These are phyloP conservation scores for Tylopilus orsonianus DNA, from an alignment of 1,284 basidiomycete genomes.

Conservation along the genomic window DNA sequence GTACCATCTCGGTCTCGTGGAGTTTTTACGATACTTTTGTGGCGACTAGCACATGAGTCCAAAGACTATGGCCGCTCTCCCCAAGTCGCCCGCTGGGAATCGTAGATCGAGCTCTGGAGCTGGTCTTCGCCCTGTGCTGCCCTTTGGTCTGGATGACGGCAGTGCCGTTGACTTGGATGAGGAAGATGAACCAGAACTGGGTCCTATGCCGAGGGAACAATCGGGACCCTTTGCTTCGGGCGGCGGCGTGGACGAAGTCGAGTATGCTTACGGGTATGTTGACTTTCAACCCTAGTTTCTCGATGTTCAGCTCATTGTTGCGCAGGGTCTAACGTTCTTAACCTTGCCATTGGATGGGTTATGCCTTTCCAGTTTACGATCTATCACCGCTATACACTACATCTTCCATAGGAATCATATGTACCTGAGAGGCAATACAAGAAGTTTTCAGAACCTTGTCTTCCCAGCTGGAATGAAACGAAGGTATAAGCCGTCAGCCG, in stretches of 20 bases:
- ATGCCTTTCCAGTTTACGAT: neutral
- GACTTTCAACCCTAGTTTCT: neutral
- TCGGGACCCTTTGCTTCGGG: slow-evolving; percentile 72
- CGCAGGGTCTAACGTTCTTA: slow-evolving; percentile 27
- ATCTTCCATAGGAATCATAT: neutral
- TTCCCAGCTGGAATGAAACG: no score
- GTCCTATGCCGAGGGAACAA: slow-evolving; percentile 74
- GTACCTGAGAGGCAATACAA: no score
- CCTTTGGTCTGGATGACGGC: slow-evolving; percentile 74
- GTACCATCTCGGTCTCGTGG: neutral
- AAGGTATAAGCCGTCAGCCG: no score
- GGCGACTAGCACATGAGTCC: slow-evolving; percentile 83
- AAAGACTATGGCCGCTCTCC: slow-evolving; percentile 86
- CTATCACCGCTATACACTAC: neutral
- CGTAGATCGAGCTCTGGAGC: slow-evolving; percentile 78
- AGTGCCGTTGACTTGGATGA: slow-evolving; percentile 64
- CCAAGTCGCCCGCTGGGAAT: slow-evolving; percentile 80
- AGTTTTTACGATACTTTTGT: slow-evolving; percentile 1
- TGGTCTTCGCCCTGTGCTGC: slow-evolving; percentile 79
- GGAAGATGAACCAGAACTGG: slow-evolving; percentile 63
- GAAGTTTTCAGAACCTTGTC: neutral
- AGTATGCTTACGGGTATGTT: slow-evolving; percentile 79
- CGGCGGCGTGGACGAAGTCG: slow-evolving; percentile 82
- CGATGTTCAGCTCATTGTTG: slow-evolving; percentile 15
- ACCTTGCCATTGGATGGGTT: neutral